A percentile compares a stretch with the other conserved stretches of the same genome.
These are phyloP conservation scores for Entelexis sorbosivorans DNA, from an alignment of 1,139 yeast species.

Conservation along the genomic window DNA sequence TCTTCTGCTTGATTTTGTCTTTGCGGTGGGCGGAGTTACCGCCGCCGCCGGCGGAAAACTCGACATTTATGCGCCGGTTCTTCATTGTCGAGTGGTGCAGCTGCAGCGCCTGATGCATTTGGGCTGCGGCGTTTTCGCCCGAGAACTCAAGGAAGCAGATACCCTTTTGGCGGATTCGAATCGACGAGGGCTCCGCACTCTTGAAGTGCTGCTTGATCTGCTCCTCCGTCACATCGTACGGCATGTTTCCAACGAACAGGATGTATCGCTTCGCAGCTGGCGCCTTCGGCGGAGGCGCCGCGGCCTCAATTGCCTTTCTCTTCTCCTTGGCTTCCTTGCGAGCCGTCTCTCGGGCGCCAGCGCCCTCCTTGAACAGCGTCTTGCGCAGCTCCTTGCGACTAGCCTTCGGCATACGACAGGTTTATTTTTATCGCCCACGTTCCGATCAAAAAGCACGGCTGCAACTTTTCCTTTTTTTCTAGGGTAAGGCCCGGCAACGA, in stretches of 20 bases:
- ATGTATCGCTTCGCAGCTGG: constrained; percentile 43
- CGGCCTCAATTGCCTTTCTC: constrained; percentile 14
- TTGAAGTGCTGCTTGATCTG: constrained; percentile 67
- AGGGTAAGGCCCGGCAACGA: background rate
- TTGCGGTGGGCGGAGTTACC: constrained; percentile 69
- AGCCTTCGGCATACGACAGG: constrained; percentile 16
- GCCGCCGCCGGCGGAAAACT: constrained; percentile 95
- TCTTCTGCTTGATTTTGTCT: constrained; percentile 66
- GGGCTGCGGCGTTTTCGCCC: constrained; percentile 53
- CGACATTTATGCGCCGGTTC: constrained; percentile 78
- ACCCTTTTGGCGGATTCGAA: constrained; percentile 60
- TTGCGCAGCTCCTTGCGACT: constrained; percentile 21
- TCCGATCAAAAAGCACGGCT: background rate
- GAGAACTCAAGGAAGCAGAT: constrained; percentile 88
- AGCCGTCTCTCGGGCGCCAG: constrained; percentile 18
- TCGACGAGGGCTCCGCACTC: constrained; percentile 56
- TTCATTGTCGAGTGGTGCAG: constrained; percentile 66
- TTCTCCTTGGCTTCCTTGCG: constrained; percentile 12
- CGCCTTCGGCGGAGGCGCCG: constrained; percentile 13
- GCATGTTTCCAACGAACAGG: constrained; percentile 85
- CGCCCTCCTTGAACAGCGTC: constrained; percentile 19
- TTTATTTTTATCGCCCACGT: background rate
- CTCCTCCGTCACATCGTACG: constrained; percentile 53
- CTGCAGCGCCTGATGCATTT: constrained; percentile 60
- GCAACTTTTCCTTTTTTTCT: background rate